These are phyloP conservation scores for Lantana camara DNA, from an alignment of 257 asterid genomes.

Conservation along the genomic window DNA sequence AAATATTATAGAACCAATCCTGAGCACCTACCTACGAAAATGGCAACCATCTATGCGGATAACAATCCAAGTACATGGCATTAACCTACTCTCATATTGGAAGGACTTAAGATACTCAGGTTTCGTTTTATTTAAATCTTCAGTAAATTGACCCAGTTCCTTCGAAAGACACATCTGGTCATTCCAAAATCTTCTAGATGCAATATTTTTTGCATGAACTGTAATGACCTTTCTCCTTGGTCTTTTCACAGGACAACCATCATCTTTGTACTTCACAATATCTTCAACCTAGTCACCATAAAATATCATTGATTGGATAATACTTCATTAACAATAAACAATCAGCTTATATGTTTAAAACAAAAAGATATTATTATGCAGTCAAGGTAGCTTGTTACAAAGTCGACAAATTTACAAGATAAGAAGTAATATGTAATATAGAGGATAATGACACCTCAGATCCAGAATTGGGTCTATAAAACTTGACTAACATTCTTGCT, in stretches of 20 bases:
- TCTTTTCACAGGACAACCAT: slow-evolving; percentile 75
- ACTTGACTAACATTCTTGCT: no score
- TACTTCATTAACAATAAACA: slow-evolving; percentile 9
- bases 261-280: slow-evolving; percentile 61
- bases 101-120: slow-evolving; percentile 68
- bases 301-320: background rate
- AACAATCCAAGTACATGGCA: slow-evolving; percentile 78
- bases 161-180: slow-evolving; percentile 43
- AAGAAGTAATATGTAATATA: no score
- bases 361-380: no score
- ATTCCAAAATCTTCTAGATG: slow-evolving; percentile 79
- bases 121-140: slow-evolving; percentile 51
- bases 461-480: no score
- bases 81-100: slow-evolving; percentile 56
- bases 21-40: slow-evolving; percentile 69
- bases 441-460: no score
- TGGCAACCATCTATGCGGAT: slow-evolving; percentile 92
- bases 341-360: background rate
- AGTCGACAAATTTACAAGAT: no score
- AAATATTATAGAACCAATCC: background rate
- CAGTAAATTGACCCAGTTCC: slow-evolving; percentile 62
- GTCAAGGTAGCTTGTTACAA: background rate
- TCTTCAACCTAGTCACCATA: slow-evolving; percentile 58
- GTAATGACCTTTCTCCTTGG: slow-evolving; percentile 49
- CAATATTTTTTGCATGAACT: slow-evolving; percentile 62